phyloP scores from a whole-genome alignment of 2,329 filamentous ascomycete species.

The Hypomyces rosellus region DNA sequence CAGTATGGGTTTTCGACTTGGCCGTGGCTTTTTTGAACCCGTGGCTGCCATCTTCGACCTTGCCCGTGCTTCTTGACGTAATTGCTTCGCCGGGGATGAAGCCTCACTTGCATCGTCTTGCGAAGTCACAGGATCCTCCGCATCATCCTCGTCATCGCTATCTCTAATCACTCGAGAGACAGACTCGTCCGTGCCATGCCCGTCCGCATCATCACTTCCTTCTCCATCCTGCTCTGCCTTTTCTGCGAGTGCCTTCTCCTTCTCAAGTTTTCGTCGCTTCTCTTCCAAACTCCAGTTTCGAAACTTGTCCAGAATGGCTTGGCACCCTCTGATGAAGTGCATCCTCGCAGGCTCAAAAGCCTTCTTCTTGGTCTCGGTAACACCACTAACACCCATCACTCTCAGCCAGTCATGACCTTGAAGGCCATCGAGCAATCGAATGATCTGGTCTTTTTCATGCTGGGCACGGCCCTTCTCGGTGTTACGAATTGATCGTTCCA shows the following conservation, averaged over 20 bases:
- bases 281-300: conserved; percentile 83
- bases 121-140: conserved; percentile 25
- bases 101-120: conserved; percentile 51
- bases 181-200: conserved; percentile 27
- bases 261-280: conserved; percentile 71
- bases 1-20: conserved; percentile 19
- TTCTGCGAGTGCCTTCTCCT: conserved; percentile 49
- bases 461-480: conserved; percentile 58
- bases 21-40: conserved; percentile 26
- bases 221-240: conserved; percentile 25
- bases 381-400: conserved; percentile 78
- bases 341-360: conserved; percentile 79
- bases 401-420: conserved; percentile 90
- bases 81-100: conserved; percentile 55
- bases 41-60: conserved; percentile 40
- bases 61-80: conserved; percentile 63
- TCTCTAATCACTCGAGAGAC: conserved; percentile 16
- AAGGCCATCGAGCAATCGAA: conserved; percentile 68
- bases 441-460: conserved; percentile 60
- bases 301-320: conserved; percentile 80
- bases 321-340: conserved; percentile 78
- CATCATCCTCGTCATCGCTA: conserved; percentile 31
- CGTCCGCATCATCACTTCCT: conserved; percentile 29
- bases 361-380: conserved; percentile 81
- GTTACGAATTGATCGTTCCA: conserved; percentile 58